Conservation (phyloP, 176 grass and related monocot species). For the Melocanna baccifera region DNA sequence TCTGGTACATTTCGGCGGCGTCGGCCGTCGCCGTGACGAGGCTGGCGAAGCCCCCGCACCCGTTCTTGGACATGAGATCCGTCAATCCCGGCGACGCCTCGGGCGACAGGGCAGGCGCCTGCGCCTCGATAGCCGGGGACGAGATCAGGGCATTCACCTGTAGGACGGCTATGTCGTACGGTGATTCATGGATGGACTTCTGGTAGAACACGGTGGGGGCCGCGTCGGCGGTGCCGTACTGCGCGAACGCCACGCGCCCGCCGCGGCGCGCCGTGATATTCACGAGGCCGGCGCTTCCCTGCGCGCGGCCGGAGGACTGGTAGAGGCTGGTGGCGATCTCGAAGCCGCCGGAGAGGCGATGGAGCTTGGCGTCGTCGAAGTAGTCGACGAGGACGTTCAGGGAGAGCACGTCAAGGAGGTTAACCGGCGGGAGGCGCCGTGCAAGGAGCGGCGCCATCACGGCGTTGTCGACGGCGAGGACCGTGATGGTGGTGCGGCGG, state of each 20-base stretch:
- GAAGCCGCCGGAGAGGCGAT: background rate
- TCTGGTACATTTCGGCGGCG: constrained; percentile 16
- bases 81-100: constrained; percentile 20
- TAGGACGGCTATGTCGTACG: constrained; percentile 54
- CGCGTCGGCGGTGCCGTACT: background rate
- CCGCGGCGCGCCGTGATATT: constrained; percentile 16
- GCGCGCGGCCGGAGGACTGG: constrained; percentile 42
- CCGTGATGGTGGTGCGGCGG: constrained; percentile 36
- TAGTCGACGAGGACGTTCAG: constrained; percentile 57
- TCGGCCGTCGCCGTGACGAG: constrained; percentile 29
- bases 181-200: constrained; percentile 35
- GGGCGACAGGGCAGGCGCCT: background rate
- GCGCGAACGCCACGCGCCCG: constrained; percentile 27
- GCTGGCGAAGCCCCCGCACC: constrained; percentile 47
- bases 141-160: constrained; percentile 51
- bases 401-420: constrained; percentile 23
- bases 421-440: background rate
- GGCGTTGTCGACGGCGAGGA: constrained; percentile 47
- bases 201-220: constrained; percentile 7
- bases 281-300: constrained; percentile 30
- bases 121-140: constrained; percentile 15
- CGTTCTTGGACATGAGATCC: constrained; percentile 51
- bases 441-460: constrained; percentile 20
- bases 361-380: constrained; percentile 44
- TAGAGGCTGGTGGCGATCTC: constrained; percentile 35